Evolutionary conservation across 768 basidiomycete genomes (phyloP).

Genomic region (Pleurotus platypus): DNA sequence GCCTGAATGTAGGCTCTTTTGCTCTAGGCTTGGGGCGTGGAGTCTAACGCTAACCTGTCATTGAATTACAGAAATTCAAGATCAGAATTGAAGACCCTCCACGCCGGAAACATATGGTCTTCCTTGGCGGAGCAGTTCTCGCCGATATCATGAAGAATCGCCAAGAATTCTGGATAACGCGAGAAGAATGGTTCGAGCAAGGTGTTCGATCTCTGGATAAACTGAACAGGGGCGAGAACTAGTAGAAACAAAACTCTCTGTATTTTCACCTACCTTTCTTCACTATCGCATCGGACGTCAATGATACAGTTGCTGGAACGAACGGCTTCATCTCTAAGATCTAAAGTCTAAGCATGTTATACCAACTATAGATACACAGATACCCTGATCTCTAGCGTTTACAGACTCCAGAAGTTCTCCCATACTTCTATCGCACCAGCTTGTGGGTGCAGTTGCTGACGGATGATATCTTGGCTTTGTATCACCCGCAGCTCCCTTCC

Average conservation of each 20-base stretch:
- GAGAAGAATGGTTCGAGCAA: constrained; percentile 95
- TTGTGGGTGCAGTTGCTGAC: constrained; percentile 33
- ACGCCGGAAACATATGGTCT: constrained; percentile 98
- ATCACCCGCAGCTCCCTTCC: constrained; percentile 84
- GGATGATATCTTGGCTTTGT: constrained; percentile 69
- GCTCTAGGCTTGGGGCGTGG: neutral
- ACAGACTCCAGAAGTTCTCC: constrained; percentile 40
- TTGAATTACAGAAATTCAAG: constrained; percentile 88
- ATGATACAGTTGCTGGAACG: too few relatives aligned
- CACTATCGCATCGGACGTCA: too few relatives aligned
- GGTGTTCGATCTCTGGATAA: constrained; percentile 82
- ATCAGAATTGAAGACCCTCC: constrained; percentile 98
- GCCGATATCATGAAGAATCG: constrained; percentile 98
- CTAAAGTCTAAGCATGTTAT: too few relatives aligned
- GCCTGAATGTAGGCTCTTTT: constrained; percentile 71
- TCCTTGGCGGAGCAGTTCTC: constrained; percentile 96
- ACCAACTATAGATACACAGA: too few relatives aligned
- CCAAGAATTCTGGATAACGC: constrained; percentile 92
- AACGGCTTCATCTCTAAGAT: too few relatives aligned
- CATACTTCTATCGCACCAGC: constrained; percentile 35
- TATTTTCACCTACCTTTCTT: too few relatives aligned
- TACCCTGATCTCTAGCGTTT: constrained; percentile 6
- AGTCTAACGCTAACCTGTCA: neutral
- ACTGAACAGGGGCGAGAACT: constrained; percentile 62
- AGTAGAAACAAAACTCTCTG: neutral